Evolutionary conservation across 2,329 filamentous ascomycete species (phyloP), one percentile per base, ranked within the genome.

Genomic region (Aspergillus sp.): DNA sequence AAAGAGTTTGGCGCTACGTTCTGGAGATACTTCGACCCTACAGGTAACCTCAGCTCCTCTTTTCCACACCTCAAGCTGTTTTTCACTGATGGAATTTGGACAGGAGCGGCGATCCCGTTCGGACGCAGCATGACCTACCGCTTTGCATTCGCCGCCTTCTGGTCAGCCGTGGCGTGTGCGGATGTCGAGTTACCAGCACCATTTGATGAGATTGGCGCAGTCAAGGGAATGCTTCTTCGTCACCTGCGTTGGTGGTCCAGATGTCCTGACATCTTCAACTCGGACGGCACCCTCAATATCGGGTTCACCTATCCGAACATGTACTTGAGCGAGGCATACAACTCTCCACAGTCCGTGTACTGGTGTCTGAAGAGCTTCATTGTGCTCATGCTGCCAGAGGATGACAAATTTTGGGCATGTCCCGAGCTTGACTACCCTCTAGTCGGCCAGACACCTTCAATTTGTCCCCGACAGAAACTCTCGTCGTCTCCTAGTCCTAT

Each of bases 321-420:
- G 75, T 82, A 76, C 57, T 73, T 82, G 72, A 69, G 70, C 33
- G 80, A 83, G 59, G 77, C 81, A 55, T 82, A 83, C 62, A 82
- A 82, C 59, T 82, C 80, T 1, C 79, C 80, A 0, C 80, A 82
- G 53, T 82, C 79, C 0, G 69, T 74, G 0, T 83, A 82, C 58
- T 82, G 80, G 80, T 75, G 73, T 7, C 63, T 82, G 19, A 82
- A 82, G 51, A 74, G 75, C 0, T 72, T 82, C 3, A 64, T 80
- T 1, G 72, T 70, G 0, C 61, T 80, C 0, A 69, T 66, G 0
- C 51, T 82, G 0, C 54, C 66, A 0, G 54, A 59, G 1, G 54
- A 62, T 0, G 67, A 79, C 44, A 60, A 66, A 0, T 82, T 83
- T 49, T 83, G 80, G 80, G 61, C 59, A 0, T 59, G 65, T 0